Evolutionary conservation across 1,139 yeast species (phyloP).

Genomic region (Yamadazyma diospyri): DNA sequence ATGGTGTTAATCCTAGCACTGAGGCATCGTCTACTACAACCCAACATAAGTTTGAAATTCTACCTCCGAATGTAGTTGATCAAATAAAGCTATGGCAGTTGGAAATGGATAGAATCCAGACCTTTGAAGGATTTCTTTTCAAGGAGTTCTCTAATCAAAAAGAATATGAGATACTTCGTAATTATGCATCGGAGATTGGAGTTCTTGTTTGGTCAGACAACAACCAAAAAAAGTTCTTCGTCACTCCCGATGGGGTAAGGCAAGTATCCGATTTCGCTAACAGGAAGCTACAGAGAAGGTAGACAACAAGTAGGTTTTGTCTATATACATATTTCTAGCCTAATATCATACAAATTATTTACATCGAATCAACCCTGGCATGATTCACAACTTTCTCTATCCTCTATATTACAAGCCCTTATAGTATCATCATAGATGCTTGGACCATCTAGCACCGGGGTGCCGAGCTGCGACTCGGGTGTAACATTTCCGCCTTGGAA

Average conservation of each 20-base stretch:
- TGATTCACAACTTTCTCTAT: constrained; percentile 40
- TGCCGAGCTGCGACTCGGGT: constrained; percentile 9
- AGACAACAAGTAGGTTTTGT: constrained; percentile 2
- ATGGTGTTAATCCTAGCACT: constrained; percentile 44
- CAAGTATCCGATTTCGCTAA: constrained; percentile 87
- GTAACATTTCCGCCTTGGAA: constrained; percentile 4
- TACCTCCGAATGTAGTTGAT: constrained; percentile 95
- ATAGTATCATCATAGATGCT: constrained; percentile 32
- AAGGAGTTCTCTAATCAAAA: constrained; percentile 76
- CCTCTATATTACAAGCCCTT: constrained; percentile 34
- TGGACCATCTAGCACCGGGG: neutral
- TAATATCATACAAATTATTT: constrained; percentile 9
- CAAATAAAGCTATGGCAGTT: constrained; percentile 95
- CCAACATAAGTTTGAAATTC: constrained; percentile 53
- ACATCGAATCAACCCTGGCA: constrained; percentile 39
- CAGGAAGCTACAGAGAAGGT: constrained; percentile 30
- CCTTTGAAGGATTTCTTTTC: constrained; percentile 84
- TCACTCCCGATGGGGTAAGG: constrained; percentile 78
- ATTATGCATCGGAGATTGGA: constrained; percentile 88
- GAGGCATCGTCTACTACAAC: constrained; percentile 38
- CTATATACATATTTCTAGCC: constrained; percentile 11
- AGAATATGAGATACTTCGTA: constrained; percentile 70
- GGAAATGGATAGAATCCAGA: constrained; percentile 87
- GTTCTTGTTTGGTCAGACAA: constrained; percentile 83
- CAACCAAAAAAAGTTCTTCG: constrained; percentile 69